Percentiles rank a stretch among this genome's conserved stretches.
Conservation (phyloP, 768 basidiomycete species). For the Melanogaster broomeanus region DNA sequence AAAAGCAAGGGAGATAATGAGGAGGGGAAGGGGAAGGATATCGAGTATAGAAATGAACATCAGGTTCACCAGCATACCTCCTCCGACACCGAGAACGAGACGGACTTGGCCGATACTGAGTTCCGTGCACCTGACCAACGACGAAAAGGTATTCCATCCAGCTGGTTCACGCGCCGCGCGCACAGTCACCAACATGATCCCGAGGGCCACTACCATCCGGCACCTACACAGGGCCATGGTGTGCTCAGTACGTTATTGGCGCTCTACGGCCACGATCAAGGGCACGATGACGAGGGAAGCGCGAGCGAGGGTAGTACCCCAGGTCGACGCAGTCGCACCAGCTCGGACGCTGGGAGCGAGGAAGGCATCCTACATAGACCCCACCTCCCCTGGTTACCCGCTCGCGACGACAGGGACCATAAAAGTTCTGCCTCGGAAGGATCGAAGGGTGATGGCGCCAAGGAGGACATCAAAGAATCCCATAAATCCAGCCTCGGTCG, state of each 20-base stretch:
- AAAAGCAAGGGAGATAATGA: not conserved
- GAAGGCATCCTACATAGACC: conserved; percentile 17
- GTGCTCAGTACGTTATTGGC: conserved; percentile 68
- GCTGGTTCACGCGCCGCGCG: conserved; percentile 15
- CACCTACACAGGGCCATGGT: no score
- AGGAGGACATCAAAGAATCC: not conserved
- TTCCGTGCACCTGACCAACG: conserved; percentile 5
- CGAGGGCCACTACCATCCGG: conserved; percentile 2
- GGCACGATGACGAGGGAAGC: conserved; percentile 30
- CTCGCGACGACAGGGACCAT: conserved; percentile 4
- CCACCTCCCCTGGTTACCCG: conserved; percentile 21
- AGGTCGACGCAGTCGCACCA: conserved; percentile 16
- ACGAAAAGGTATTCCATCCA: conserved; percentile 18
- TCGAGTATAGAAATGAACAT: not conserved
- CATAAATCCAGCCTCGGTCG: conserved; percentile 15
- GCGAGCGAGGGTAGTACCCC: conserved; percentile 22
- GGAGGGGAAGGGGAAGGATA: conserved; percentile 8
- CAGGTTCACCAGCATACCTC: conserved; percentile 2
- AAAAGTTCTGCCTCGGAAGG: conserved; percentile 3
- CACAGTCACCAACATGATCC: conserved; percentile 2
- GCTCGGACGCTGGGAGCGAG: conserved; percentile 23
- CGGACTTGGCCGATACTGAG: not conserved
- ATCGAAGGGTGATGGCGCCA: not conserved
- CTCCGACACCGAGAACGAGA: conserved; percentile 12
- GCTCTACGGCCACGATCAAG: conserved; percentile 47